Base-by-base conservation (phyloP, 257 asterid species). In the Anisodus tanguticus region DNA sequence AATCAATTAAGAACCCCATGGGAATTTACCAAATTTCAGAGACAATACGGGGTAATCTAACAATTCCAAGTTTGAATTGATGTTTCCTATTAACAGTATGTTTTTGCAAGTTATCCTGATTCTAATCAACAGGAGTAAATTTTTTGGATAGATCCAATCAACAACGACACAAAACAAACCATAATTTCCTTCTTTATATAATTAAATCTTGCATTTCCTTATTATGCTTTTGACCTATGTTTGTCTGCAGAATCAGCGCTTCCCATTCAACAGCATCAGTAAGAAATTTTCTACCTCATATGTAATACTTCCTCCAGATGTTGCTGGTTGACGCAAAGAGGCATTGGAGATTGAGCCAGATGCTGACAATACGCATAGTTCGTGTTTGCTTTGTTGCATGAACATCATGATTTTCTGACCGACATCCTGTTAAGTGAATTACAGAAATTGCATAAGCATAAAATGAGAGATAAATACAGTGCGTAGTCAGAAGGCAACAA, bases 311-410 rank as follows among this genome's bases (percentile, higher is more conserved):
- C 92, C 95, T 84, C 92, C 92, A 67, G 95, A 90, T 74, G 91
- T 89, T 71, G 95, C 91, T 5, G 93, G 92, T 84, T 90, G 95
- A 81, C 89, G 90, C 78, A 92, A 86, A 84, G 92, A 89, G 86
- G 91, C 95, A 87, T 88, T 92, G 67, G 93, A 87, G 79, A 92
- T 83, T 64, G 91, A 83, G 70, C 95, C 95, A 60, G 93, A 89
- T 77, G 95, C 95, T 43, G 95, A 89, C 69, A 92, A 86, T 76
- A 92, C 82, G 76, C 95, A 92, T 47, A 92, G 60, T 83, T 90
- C 95, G 72, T 86, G 86, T 85, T 87, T 88, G 89, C 89, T 88
- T 85, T 92, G 92, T 62, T 88, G 91, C 90, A 88, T 81, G 84
- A 90, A 90, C 89, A 82, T 51, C 89, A 84, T 87, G 85, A 92